Conservation (phyloP, 257 asterid genomes). For the Penstemon barbatus region DNA sequence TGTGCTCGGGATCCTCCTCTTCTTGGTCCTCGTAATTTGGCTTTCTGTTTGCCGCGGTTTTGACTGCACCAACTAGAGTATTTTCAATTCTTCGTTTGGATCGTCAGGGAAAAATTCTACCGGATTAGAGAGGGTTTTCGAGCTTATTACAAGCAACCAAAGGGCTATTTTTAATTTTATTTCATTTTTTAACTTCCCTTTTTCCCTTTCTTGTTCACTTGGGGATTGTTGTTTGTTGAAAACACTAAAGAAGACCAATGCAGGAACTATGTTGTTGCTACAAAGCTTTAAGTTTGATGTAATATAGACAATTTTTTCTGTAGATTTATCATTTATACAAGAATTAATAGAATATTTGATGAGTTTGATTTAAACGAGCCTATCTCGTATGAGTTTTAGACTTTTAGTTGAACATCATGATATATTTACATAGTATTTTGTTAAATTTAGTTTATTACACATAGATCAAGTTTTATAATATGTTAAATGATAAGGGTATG, state of each 20-base stretch:
- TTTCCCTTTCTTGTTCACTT: neutral
- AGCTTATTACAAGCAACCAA: neutral
- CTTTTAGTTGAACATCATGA: no score
- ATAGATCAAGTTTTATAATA: no score
- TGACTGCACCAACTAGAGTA: conserved; percentile 57
- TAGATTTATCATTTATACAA: neutral
- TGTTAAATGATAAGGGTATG: no score
- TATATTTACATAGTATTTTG: no score
- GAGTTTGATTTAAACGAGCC: neutral
- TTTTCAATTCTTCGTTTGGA: neutral
- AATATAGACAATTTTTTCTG: neutral
- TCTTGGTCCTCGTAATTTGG: conserved; percentile 68
- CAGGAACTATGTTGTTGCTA: no score
- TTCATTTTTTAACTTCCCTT: neutral
- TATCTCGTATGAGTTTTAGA: no score
- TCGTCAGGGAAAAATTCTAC: neutral
- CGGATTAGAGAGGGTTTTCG: neutral
- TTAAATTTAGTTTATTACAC: no score
- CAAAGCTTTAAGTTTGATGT: neutral
- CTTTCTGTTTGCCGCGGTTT: conserved; percentile 76
- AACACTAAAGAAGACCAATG: no score
- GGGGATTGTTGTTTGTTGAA: neutral
- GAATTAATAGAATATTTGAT: neutral
- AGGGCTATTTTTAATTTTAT: neutral
- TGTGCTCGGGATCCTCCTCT: conserved; percentile 66